Conservation (phyloP, 306 rosid species). For the Sindora glabra region DNA sequence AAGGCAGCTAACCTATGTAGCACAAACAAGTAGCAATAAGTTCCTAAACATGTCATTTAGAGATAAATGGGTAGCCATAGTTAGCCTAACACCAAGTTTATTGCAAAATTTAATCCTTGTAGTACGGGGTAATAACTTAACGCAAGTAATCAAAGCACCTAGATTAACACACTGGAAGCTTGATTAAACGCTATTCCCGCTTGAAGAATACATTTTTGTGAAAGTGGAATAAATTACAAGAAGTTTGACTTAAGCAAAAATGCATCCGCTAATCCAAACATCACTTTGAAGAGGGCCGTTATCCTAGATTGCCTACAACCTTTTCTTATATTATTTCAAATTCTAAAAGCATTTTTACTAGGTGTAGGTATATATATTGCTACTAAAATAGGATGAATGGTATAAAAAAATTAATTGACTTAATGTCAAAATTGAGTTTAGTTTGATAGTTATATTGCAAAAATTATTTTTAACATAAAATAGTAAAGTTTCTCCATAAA, state of each 20-base stretch:
- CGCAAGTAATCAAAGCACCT: too few species aligned
- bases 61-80: background rate
- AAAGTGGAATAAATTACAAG: background rate
- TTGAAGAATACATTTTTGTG: too few species aligned
- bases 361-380: background rate
- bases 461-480: too few species aligned
- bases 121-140: background rate
- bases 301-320: background rate
- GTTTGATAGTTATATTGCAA: background rate
- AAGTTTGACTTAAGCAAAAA: background rate
- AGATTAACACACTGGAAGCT: too few species aligned
- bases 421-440: background rate
- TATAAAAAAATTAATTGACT: background rate
- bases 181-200: too few species aligned
- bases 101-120: background rate
- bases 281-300: background rate
- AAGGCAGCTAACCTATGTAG: background rate
- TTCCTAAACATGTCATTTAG: background rate
- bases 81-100: background rate
- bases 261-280: background rate
- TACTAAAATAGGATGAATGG: background rate
- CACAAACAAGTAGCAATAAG: background rate
- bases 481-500: too few species aligned
- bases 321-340: conserved; percentile 3
- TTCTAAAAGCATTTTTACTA: background rate